Evolutionary conservation across 2,329 filamentous ascomycete species (phyloP).

Genomic region (Hymenoscyphus fraxineus): DNA sequence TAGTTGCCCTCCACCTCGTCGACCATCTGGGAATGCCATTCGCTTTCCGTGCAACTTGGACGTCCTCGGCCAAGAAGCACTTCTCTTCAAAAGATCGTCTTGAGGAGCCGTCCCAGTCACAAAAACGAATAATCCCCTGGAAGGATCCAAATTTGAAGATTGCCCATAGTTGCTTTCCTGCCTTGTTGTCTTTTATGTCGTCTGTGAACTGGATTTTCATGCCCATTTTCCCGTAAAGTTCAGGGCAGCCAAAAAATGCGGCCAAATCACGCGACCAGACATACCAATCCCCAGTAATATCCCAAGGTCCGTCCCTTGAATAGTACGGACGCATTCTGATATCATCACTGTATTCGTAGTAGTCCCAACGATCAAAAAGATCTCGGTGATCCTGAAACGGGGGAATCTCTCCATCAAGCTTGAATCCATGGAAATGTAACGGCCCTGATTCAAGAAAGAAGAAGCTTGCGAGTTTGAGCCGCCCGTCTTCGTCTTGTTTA

Average conservation of each 20-base stretch:
- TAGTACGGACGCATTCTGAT: not conserved
- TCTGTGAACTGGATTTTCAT: not conserved
- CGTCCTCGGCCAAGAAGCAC: not conserved
- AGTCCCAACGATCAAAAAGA: not conserved
- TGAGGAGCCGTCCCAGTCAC: not conserved
- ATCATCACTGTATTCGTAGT: not conserved
- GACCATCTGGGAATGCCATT: not conserved
- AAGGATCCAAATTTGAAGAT: not conserved
- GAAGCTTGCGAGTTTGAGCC: not conserved
- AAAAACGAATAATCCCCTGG: not conserved
- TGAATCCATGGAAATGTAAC: slow-evolving; percentile 19
- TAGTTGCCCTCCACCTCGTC: not conserved
- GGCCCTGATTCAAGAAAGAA: slow-evolving; percentile 17
- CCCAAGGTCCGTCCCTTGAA: not conserved
- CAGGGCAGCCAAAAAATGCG: not conserved
- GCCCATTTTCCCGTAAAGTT: not conserved
- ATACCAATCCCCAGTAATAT: not conserved
- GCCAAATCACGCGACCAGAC: not conserved
- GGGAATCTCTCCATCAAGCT: not conserved
- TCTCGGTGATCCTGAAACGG: not conserved
- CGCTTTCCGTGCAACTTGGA: not conserved
- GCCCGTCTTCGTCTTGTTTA: not conserved
- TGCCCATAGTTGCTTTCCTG: not conserved
- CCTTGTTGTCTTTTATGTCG: not conserved
- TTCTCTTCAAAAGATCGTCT: not conserved